phyloP scores from a whole-genome alignment of 2,329 filamentous ascomycete genomes.

The Colletotrichum siamense region DNA sequence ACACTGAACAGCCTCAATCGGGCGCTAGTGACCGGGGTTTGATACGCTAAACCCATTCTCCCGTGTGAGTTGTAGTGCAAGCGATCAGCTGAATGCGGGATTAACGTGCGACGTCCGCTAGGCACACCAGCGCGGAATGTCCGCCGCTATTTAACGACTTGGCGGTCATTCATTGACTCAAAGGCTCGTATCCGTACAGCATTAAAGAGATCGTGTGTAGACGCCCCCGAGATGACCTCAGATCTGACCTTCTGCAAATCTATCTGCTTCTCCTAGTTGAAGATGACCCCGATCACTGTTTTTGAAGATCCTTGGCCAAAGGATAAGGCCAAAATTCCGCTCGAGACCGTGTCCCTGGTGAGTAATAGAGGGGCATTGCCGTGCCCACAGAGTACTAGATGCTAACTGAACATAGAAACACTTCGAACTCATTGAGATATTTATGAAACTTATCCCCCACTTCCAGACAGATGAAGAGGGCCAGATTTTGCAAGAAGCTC shows the following conservation, averaged over 20 bases:
- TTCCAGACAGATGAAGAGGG: slow-evolving; percentile 9
- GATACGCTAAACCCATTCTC: neutral
- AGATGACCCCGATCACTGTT: neutral
- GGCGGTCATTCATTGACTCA: neutral
- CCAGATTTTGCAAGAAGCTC: slow-evolving; percentile 8
- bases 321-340: neutral
- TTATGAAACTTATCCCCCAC: slow-evolving; percentile 18
- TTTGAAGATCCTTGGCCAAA: slow-evolving; percentile 7
- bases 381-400: neutral
- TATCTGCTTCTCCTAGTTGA: neutral
- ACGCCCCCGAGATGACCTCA: neutral
- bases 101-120: neutral
- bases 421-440: slow-evolving; percentile 15
- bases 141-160: neutral
- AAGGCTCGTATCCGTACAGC: neutral
- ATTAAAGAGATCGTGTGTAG: neutral
- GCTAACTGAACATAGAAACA: slow-evolving; percentile 5
- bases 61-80: neutral
- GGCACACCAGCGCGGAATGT: neutral
- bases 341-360: neutral
- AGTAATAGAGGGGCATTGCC: neutral
- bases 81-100: neutral
- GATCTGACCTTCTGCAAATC: neutral
- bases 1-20: neutral
- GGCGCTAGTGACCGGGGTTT: neutral